Percentiles rank a stretch among this genome's conserved stretches.
Conservation (phyloP, 2,329 filamentous ascomycete species). For the Talaromyces sp. region DNA sequence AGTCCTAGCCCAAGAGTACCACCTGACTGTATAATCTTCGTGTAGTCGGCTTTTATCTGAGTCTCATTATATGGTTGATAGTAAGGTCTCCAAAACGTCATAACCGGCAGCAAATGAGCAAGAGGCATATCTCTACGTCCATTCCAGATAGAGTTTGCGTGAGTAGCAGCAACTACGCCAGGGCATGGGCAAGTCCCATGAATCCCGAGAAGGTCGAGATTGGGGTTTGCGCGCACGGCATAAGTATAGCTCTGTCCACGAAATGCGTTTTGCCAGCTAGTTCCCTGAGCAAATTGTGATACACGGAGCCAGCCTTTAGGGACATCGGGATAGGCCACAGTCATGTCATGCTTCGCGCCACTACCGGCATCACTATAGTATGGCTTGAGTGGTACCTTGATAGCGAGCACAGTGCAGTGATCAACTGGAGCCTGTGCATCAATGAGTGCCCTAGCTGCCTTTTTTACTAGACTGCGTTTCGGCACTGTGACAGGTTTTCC, state of each 20-base stretch:
- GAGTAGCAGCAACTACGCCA: not conserved
- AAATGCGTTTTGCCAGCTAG: not conserved
- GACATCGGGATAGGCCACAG: not conserved
- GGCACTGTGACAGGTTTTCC: not conserved
- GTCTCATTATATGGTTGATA: not conserved
- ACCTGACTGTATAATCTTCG: not conserved
- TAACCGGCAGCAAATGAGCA: not conserved
- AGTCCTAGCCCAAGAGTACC: not conserved
- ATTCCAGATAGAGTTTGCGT: not conserved
- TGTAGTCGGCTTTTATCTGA: not conserved
- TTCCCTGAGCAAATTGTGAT: not conserved
- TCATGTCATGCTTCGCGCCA: not conserved
- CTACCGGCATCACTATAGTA: not conserved
- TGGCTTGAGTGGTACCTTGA: not conserved
- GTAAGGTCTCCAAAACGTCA: not conserved
- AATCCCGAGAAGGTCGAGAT: not conserved
- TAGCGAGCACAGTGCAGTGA: not conserved
- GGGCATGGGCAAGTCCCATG: not conserved
- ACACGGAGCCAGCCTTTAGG: not conserved
- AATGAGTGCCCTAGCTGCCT: not conserved
- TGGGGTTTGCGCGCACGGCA: not conserved
- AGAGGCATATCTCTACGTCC: not conserved
- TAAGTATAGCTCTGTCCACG: not conserved
- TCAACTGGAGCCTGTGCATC: not conserved
- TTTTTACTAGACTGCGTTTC: not conserved